Base-by-base conservation (phyloP, 208 protist species). In the Naegleria fowleri region DNA sequence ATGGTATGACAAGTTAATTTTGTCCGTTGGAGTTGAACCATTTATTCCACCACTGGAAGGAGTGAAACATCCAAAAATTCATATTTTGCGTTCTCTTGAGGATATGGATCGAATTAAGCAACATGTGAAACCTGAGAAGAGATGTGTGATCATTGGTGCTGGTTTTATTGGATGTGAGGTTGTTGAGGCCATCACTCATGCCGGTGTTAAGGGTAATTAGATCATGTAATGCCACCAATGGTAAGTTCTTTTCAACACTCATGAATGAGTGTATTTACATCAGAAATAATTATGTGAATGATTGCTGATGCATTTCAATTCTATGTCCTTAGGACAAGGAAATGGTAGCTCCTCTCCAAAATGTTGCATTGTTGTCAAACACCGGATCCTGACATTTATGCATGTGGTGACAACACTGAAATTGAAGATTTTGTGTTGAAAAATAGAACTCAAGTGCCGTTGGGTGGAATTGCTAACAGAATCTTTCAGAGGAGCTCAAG, bases 111-210 rank as follows among this genome's bases (percentile, higher is more conserved):
- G 9, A 19, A 94, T 94, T 83, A 39, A 36, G n/a, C 25, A 39
- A 38, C 92, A 86, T 75, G 86, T 94, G 22, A 58, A 36, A n/a
- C 52, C 48, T 15, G 83, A 9, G 7, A 59, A 84, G 75, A 90
- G 13, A 25, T 93, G 43, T 40, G 89, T 90, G 11, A 91, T 93
- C 33, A 90, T 95, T 3, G 94, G 94, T 38, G 94, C 75, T 86
- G 92, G 93, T 29, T 95, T 94, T 43, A 93, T 95, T 79, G 94
- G 94, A 51, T 79, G 95, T 15, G 94, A 95, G 83, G 92, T 94
- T 86, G 93, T 90, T 33, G 94, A 95, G 52, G 90, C 88, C n/a
- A 79, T 96, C 19, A n/a, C 51, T 25, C 83, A 90, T 51, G 16
- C n/a, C 0, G 92, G 91, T 29, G 25, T 93, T 16, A 59, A 91